These are phyloP conservation scores for Sporothrix brasiliensis DNA, from an alignment of 2,329 filamentous ascomycete genomes.

Conservation along the genomic window DNA sequence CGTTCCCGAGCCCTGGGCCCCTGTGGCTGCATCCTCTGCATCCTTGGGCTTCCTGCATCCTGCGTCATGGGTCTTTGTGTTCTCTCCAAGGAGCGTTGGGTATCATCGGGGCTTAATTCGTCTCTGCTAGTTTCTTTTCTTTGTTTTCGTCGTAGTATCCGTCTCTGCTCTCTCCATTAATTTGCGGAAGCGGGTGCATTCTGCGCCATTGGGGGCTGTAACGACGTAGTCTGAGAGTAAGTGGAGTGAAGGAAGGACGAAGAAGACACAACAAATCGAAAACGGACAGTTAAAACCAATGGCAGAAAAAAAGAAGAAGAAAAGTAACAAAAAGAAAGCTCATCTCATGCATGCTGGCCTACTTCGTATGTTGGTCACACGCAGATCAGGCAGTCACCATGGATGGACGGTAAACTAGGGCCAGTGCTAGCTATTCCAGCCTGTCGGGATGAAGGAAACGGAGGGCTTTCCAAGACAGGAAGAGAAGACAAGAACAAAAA, in stretches of 20 bases:
- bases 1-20: not conserved
- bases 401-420: slow-evolving; percentile 6
- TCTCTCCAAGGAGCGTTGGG: too few relatives aligned
- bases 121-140: not conserved
- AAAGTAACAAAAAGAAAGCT: not conserved
- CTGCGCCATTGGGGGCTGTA: not conserved
- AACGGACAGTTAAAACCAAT: not conserved
- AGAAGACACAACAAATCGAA: too few relatives aligned
- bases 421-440: slow-evolving; percentile 14
- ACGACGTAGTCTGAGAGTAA: not conserved
- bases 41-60: not conserved
- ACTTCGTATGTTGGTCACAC: slow-evolving; percentile 22
- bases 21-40: slow-evolving; percentile 9
- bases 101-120: not conserved
- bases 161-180: not conserved
- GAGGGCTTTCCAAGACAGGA: not conserved
- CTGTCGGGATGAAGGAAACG: slow-evolving; percentile 20
- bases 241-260: not conserved
- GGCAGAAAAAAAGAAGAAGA: not conserved
- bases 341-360: slow-evolving; percentile 4
- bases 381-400: slow-evolving; percentile 6
- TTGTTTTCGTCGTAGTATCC: not conserved
- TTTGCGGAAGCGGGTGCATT: not conserved
- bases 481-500: not conserved
- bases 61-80: slow-evolving; percentile 5